phyloP scores from a whole-genome alignment of 1,139 yeast genomes.

The Suhomyces wounanorum region DNA sequence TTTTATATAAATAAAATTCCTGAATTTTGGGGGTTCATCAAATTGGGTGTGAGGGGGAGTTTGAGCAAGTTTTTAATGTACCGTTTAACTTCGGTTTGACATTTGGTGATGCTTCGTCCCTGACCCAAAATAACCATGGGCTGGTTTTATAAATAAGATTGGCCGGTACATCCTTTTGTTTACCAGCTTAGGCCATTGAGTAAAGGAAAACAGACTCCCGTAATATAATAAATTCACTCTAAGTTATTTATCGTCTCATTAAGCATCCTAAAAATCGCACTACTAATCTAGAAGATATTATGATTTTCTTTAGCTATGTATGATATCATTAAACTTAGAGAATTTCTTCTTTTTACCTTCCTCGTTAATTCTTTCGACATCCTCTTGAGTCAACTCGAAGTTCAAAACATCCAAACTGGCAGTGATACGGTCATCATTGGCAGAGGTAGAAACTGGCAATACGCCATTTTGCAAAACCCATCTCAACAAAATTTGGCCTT shows the following conservation, averaged over 20 bases:
- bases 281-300: neutral
- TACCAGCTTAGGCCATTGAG: too few relatives aligned
- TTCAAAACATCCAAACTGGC: constrained; percentile 24
- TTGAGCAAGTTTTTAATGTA: too few relatives aligned
- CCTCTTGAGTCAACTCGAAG: constrained; percentile 25
- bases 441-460: constrained; percentile 32
- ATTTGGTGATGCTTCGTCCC: too few relatives aligned
- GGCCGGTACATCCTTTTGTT: too few relatives aligned
- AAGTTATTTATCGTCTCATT: neutral
- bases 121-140: too few relatives aligned
- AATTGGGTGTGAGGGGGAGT: too few relatives aligned
- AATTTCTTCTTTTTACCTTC: constrained; percentile 27
- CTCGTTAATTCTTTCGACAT: constrained; percentile 29
- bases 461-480: constrained; percentile 42
- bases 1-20: neutral
- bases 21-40: neutral
- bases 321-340: constrained; percentile 23
- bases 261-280: neutral
- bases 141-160: too few relatives aligned
- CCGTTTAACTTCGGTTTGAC: too few relatives aligned
- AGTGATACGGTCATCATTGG: constrained; percentile 23
- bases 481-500: constrained; percentile 37
- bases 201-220: too few relatives aligned
- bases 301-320: neutral
- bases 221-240: neutral